Conservation (phyloP, 2,329 filamentous ascomycete genomes). For the Aureobasidium sp. region DNA sequence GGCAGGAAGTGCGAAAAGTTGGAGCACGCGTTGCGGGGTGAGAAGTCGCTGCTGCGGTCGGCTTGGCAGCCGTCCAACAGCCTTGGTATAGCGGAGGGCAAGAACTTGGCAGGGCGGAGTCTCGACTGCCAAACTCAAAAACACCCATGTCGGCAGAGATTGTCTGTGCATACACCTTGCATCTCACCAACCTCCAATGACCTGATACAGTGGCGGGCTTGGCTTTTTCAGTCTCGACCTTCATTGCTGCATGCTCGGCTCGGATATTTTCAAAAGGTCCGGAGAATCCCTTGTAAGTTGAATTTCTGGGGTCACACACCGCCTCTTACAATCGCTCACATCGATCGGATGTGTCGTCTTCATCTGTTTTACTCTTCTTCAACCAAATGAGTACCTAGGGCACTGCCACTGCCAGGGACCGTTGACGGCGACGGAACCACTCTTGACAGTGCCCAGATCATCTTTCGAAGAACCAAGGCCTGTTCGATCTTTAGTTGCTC, state of each 20-base stretch:
- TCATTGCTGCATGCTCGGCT: too few species aligned
- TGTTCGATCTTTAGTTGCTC: conserved; percentile 2
- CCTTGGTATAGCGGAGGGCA: neutral
- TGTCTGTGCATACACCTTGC: too few species aligned
- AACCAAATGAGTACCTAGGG: neutral
- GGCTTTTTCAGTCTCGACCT: too few species aligned
- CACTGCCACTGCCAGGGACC: neutral
- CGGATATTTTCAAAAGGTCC: too few species aligned
- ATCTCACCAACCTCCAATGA: too few species aligned
- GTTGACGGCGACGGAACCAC: neutral
- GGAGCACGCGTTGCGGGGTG: neutral
- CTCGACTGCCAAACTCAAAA: neutral
- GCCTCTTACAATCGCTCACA: too few species aligned
- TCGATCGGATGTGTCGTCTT: too few species aligned
- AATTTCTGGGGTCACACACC: too few species aligned
- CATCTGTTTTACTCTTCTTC: too few species aligned
- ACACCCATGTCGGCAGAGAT: too few species aligned
- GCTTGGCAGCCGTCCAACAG: neutral
- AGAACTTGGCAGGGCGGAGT: neutral
- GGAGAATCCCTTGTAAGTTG: too few species aligned
- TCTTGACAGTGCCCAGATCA: neutral
- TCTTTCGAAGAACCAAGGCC: neutral
- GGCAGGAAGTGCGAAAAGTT: neutral
- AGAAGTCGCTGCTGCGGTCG: neutral
- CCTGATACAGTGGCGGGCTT: too few species aligned